Base-by-base conservation (phyloP, 2,329 filamentous ascomycete species). In the Annulohypoxylon truncatum region DNA sequence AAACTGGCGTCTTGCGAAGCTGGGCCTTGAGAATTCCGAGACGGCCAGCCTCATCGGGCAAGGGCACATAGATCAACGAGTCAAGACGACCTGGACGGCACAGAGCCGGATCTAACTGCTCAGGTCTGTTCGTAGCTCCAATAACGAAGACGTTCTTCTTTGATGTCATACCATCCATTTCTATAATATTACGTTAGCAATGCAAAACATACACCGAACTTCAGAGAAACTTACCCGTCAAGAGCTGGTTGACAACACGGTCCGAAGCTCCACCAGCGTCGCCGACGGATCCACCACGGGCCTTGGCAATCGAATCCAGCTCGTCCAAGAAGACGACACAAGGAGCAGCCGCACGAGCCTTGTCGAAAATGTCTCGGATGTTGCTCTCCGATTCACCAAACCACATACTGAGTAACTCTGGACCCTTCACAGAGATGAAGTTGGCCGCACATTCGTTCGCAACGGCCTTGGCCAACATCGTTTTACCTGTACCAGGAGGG, bases 91-190 rank as follows among this genome's bases (percentile, higher is more conserved):
- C 96, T 61, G 96, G 96, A 88, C 96, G 94, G 88, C 95, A 97
- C 75, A 99, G 88, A 74, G 96, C 96, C 79, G 96, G 96, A 81
- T 99, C 96, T 66, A 99, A 92, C 85, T 98, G 96, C 85, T 99
- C 96, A 44, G 96, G 96, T 85, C 96, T 89, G 86, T 99, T 99
- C 82, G 96, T 99, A 47, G 96, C 96, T 80, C 96, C 96, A 75
- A 99, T 99, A 72, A 99, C 96, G 83, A 99, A 99, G 71, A 99
- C 96, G 80, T 99, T 99, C 92, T 99, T 99, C 92, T 99, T 99
- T 38, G 95, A 97, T 47, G 95, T 98, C 95, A 98, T 98, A 76
- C 95, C 95, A 74, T 98, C 95, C 95, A 98, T 97, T 89, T 98
- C 93, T 92, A 51, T 51, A 44, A 69, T 20, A 28, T 48, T 9